Evolutionary conservation across 163 green algal species (phyloP).

Genomic region (Chloromonas sp.): DNA sequence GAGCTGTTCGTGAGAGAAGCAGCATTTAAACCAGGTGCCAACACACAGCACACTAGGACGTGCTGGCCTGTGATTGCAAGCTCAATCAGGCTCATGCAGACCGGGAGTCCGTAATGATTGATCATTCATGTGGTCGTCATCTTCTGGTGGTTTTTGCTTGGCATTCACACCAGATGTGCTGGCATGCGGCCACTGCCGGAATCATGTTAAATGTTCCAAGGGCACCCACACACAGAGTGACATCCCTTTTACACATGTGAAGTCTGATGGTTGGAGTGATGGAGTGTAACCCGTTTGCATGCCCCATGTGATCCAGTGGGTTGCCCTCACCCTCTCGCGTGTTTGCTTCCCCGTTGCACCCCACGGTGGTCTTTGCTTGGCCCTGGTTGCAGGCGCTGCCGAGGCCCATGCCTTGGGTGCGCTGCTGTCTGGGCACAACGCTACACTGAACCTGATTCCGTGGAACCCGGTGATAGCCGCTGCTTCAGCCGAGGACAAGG

Average conservation of each 20-base stretch:
- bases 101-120: too few species aligned
- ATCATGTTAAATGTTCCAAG: too few species aligned
- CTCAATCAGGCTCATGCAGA: too few species aligned
- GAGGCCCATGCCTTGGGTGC: conserved; percentile 61
- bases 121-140: too few species aligned
- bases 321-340: neutral
- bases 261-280: neutral
- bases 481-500: conserved; percentile 47
- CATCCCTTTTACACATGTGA: neutral
- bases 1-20: neutral
- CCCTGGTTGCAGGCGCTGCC: neutral
- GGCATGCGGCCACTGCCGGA: too few species aligned
- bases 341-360: neutral
- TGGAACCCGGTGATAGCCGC: conserved; percentile 49
- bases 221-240: too few species aligned
- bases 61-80: too few species aligned
- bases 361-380: neutral
- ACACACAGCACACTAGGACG: too few species aligned
- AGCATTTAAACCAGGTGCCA: too few species aligned
- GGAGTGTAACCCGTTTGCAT: neutral
- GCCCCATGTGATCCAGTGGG: neutral
- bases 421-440: conserved; percentile 51
- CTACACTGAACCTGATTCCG: conserved; percentile 61
- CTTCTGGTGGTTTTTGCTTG: too few species aligned
- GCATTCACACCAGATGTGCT: too few species aligned